A percentile compares a stretch with the other conserved stretches of the same genome.
Evolutionary conservation across 2,329 filamentous ascomycete genomes (phyloP).

Genomic region (Chaetomiaceae sp.): DNA sequence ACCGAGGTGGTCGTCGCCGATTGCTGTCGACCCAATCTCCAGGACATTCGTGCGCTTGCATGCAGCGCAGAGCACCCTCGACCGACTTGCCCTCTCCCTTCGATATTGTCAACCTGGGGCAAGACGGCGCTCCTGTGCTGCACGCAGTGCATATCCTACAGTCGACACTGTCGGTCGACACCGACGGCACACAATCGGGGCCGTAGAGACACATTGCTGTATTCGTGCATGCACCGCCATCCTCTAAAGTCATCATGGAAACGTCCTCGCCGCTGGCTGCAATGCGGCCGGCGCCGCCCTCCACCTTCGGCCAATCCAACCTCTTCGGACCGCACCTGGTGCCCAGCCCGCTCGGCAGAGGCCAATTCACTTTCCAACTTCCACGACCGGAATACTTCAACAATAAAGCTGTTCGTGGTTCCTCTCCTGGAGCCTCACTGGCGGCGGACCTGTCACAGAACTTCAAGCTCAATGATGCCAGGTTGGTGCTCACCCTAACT

Average conservation of each 20-base stretch:
- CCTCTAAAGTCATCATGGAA: slow-evolving; percentile 64
- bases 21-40: slow-evolving; percentile 16
- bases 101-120: not conserved
- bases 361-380: slow-evolving; percentile 43
- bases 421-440: slow-evolving; percentile 85
- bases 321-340: slow-evolving; percentile 50
- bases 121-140: not conserved
- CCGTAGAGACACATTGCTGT: not conserved
- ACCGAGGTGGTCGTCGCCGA: slow-evolving; percentile 15
- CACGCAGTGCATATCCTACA: not conserved
- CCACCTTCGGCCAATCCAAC: slow-evolving; percentile 56
- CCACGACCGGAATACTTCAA: slow-evolving; percentile 73
- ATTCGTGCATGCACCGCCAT: slow-evolving; percentile 14
- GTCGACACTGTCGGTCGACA: not conserved
- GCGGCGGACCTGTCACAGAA: slow-evolving; percentile 95
- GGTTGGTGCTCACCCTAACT: slow-evolving; percentile 53
- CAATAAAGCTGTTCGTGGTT: slow-evolving; percentile 71
- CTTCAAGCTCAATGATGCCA: slow-evolving; percentile 78
- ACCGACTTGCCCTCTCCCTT: not conserved
- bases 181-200: not conserved
- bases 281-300: slow-evolving; percentile 67
- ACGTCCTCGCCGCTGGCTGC: slow-evolving; percentile 90
- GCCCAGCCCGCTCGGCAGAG: slow-evolving; percentile 47
- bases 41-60: not conserved
- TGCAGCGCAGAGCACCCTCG: not conserved